Base-by-base conservation (phyloP, 2,329 filamentous ascomycete species). In the Ascochyta lentis region DNA sequence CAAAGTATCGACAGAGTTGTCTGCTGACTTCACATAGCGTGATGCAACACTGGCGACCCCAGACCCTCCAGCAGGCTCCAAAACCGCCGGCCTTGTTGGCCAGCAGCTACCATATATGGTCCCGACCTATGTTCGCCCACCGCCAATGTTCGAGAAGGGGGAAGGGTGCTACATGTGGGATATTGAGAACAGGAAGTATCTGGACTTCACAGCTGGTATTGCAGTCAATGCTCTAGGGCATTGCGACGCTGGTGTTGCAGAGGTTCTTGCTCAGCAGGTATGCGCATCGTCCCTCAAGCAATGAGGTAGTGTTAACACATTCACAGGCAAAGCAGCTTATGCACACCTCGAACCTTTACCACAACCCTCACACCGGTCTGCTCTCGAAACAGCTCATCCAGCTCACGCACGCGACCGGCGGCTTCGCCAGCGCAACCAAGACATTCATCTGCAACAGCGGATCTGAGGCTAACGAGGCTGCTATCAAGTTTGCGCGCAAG, bases 371-470 rank as follows among this genome's bases (percentile, higher is more conserved):
- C 91, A 97, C 91, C 1, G 94, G 94, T 29, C 87, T 89, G 2
- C 86, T 99, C 48, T 96, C 92, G 60, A 88, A 95, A 76, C 81
- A 92, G 23, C 84, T 99, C 23, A 86, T 99, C 31, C 85, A 94
- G 67, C 88, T 89, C 76, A 99, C 95, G 0, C 77, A 84, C 49
- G 86, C 89, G 67, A 88, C 89, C 0, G 92, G 92, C 37, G 90
- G 84, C 63, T 96, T 98, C 89, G 86, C 89, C 65, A 86, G 89
- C 70, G 92, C 89, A 16, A 81, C 84, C 19, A 86, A 90, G 53
- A 92, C 91, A 2, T 99, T 99, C 73, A 85, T 99, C 63, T 96
- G 92, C 81, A 99, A 99, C 80, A 97, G 93, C 4, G 95, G 95
- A 56, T 91, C 90, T 57, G 95, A 99, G 79, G 95, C 95, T 72